Conservation (phyloP, 192 early-diverging fungal genomes). For the Neocallimastix lanati region DNA sequence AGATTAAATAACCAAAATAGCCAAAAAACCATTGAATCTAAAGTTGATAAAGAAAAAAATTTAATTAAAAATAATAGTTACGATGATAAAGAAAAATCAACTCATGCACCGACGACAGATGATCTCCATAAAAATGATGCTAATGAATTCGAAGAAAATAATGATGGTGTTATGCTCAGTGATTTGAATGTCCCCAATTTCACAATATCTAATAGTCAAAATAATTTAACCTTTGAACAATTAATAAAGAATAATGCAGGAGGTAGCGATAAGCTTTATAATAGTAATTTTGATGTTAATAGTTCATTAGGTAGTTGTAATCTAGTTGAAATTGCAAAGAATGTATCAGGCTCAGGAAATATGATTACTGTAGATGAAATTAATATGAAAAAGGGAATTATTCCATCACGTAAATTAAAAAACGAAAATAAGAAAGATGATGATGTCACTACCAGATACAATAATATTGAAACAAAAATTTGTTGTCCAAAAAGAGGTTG, state of each 20-base stretch:
- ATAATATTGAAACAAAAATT: neutral
- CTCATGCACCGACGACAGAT: too few relatives aligned
- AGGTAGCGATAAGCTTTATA: neutral
- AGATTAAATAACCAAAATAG: too few relatives aligned
- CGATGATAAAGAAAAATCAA: too few relatives aligned
- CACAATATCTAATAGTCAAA: neutral
- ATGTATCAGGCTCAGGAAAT: neutral
- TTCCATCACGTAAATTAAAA: neutral
- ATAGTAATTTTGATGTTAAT: neutral
- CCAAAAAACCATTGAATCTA: too few relatives aligned
- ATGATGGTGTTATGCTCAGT: neutral
- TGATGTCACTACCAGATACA: neutral
- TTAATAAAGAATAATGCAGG: neutral
- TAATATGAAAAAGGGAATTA: neutral
- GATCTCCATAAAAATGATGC: too few relatives aligned
- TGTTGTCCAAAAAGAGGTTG: neutral
- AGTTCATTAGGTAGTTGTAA: neutral
- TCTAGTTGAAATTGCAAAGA: neutral
- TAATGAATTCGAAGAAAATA: neutral
- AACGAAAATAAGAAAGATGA: neutral
- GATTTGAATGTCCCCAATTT: neutral
- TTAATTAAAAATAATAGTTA: too few relatives aligned
- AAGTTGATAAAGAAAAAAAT: too few relatives aligned
- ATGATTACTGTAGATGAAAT: neutral
- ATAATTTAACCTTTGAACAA: neutral